phyloP scores from a whole-genome alignment of 495 filamentous ascomycete genomes.

The Hapsidospora chrysogenum region DNA sequence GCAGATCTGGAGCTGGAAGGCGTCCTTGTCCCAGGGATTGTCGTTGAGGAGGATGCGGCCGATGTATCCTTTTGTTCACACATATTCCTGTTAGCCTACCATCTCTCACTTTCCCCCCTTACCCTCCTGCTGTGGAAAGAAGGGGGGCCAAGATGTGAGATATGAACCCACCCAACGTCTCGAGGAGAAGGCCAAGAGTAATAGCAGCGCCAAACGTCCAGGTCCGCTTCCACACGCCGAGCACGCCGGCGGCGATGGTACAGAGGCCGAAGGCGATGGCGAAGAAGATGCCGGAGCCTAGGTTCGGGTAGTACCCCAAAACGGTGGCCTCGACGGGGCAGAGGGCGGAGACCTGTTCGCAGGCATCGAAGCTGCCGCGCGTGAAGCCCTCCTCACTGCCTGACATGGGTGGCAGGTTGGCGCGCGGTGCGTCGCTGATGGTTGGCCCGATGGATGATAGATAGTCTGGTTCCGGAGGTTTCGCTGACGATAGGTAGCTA shows the following conservation, averaged over 20 bases:
- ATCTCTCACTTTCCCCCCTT: too few species aligned
- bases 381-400: too few species aligned
- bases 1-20: conserved; percentile 52
- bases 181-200: conserved; percentile 24
- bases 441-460: too few species aligned
- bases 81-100: too few species aligned
- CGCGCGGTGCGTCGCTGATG: too few species aligned
- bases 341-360: conserved; percentile 24
- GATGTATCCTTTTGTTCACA: conserved; percentile 39
- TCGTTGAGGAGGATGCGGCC: conserved; percentile 39
- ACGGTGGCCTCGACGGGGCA: conserved; percentile 47
- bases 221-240: conserved; percentile 40
- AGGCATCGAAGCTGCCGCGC: conserved; percentile 14
- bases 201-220: conserved; percentile 43
- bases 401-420: too few species aligned
- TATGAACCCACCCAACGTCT: conserved; percentile 15
- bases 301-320: conserved; percentile 50
- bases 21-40: conserved; percentile 42
- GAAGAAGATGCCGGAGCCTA: conserved; percentile 47
- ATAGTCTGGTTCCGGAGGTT: too few species aligned
- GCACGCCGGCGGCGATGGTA: conserved; percentile 23
- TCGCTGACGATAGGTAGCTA: too few species aligned
- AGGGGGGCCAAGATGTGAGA: neutral
- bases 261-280: conserved; percentile 35
- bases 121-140: neutral